A percentile compares a stretch with the other conserved stretches of the same genome.
Evolutionary conservation across 257 asterid species (phyloP).

Genomic region (Galeopsis tetrahit): DNA sequence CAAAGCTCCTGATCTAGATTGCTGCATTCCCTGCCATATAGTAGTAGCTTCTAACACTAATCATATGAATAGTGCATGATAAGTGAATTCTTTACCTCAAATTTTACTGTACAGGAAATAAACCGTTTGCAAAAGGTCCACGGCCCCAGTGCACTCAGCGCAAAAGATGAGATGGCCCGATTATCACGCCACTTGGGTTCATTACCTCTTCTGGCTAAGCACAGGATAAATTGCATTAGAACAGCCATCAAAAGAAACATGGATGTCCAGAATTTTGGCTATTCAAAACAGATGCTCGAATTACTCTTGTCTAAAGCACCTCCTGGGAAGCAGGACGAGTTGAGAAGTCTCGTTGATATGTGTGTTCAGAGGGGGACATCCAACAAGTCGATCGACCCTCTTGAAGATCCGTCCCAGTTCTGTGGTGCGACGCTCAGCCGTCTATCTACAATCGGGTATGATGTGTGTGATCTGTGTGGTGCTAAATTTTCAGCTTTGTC

Average conservation of each 20-base stretch:
- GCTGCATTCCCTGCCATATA: not conserved
- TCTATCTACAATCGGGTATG: constrained; percentile 92
- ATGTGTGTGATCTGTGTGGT: constrained; percentile 97
- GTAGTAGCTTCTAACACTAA: not conserved
- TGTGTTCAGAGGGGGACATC: constrained; percentile 88
- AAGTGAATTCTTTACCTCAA: constrained; percentile 8
- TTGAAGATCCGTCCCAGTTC: constrained; percentile 97
- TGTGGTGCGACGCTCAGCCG: constrained; percentile 98
- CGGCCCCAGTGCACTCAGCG: constrained; percentile 97
- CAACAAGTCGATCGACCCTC: constrained; percentile 93
- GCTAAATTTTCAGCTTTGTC: constrained; percentile 96
- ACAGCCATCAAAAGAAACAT: constrained; percentile 97
- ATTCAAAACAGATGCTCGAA: constrained; percentile 97
- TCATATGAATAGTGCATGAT: not conserved
- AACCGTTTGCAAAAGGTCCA: constrained; percentile 89
- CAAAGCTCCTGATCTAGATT: too few species aligned
- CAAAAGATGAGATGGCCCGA: constrained; percentile 98
- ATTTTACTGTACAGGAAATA: constrained; percentile 67
- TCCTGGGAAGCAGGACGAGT: constrained; percentile 89
- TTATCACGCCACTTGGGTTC: constrained; percentile 96
- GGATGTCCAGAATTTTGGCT: constrained; percentile 97
- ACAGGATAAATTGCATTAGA: constrained; percentile 90
- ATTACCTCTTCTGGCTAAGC: constrained; percentile 92
- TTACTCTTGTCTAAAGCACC: constrained; percentile 93
- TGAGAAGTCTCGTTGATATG: constrained; percentile 92